Evolutionary conservation across 495 filamentous ascomycete genomes (phyloP).

Genomic region (Cercophora scortea): DNA sequence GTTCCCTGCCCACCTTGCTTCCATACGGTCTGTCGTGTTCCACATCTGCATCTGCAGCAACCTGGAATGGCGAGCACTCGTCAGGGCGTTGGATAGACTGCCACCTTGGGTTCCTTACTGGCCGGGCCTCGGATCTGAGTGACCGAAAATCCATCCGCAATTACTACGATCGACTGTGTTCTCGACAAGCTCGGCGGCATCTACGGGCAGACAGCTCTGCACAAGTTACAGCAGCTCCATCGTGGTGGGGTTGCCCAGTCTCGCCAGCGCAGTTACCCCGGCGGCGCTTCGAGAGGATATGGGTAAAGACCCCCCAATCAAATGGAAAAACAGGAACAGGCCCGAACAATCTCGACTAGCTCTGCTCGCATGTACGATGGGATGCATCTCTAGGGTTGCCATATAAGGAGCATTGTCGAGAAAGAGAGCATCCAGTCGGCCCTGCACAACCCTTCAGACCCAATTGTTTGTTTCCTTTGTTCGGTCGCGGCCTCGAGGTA

Average conservation of each 20-base stretch:
- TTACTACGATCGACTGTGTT: background rate
- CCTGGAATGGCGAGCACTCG: background rate
- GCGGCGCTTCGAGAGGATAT: constrained; percentile 20
- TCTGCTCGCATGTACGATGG: constrained; percentile 16
- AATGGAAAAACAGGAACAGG: constrained; percentile 21
- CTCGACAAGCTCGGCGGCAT: constrained; percentile 9
- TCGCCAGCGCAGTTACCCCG: constrained; percentile 6
- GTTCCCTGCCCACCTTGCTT: no score
- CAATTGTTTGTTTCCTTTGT: background rate
- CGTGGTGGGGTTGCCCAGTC: constrained; percentile 7
- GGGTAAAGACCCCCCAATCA: constrained; percentile 22
- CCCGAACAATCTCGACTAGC: constrained; percentile 23
- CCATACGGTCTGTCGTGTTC: background rate
- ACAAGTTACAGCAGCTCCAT: constrained; percentile 1
- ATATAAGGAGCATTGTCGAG: no score
- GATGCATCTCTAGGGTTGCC: constrained; percentile 6
- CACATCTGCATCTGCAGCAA: background rate
- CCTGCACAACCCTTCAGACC: background rate
- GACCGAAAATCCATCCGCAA: background rate
- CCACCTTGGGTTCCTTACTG: background rate
- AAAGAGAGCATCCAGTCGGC: constrained; percentile 1
- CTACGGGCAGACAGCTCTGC: constrained; percentile 3
- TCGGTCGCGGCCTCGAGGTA: no score
- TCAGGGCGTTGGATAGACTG: no score
- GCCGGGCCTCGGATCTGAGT: constrained; percentile 9